A percentile compares a stretch with the other conserved stretches of the same genome.
Evolutionary conservation across 176 grass and related monocot species (phyloP).

Genomic region (Pontederia paniculata): DNA sequence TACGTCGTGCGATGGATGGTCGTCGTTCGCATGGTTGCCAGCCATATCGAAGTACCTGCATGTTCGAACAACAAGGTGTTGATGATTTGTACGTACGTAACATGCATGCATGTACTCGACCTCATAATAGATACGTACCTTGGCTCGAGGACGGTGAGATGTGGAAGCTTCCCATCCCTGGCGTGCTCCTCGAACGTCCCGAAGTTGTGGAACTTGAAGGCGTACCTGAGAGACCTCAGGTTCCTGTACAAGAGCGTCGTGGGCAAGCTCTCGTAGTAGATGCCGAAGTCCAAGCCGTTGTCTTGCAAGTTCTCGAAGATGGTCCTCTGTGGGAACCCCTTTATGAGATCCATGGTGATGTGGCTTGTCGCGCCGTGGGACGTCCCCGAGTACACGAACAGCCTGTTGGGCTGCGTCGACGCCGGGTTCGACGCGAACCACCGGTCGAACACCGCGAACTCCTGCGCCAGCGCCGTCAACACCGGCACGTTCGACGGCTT

Average conservation of each 20-base stretch:
- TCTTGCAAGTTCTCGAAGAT: conserved; percentile 75
- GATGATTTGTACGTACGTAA: no score
- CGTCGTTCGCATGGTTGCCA: no score
- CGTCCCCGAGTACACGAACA: conserved; percentile 85
- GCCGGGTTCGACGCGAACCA: conserved; percentile 80
- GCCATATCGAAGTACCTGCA: no score
- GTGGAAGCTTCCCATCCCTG: conserved; percentile 32
- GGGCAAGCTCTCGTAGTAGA: conserved; percentile 62
- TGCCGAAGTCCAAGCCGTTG: conserved; percentile 32
- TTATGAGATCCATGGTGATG: conserved; percentile 35
- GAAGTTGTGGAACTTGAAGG: conserved; percentile 54
- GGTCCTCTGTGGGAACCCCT: conserved; percentile 58
- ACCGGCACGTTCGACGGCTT: conserved; percentile 53
- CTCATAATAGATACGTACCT: no score
- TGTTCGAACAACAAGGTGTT: no score
- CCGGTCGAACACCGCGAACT: conserved; percentile 75
- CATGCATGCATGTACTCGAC: no score
- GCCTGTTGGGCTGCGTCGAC: conserved; percentile 73
- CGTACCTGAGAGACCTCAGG: conserved; percentile 74
- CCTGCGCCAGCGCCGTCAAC: conserved; percentile 43
- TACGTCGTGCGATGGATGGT: no score
- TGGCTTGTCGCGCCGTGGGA: no score
- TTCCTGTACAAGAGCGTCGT: conserved; percentile 66
- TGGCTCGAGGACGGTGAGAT: no score
- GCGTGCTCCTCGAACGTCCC: conserved; percentile 43